phyloP scores from a whole-genome alignment of 164 flowering plant species.

The Aristolochia contorta region DNA sequence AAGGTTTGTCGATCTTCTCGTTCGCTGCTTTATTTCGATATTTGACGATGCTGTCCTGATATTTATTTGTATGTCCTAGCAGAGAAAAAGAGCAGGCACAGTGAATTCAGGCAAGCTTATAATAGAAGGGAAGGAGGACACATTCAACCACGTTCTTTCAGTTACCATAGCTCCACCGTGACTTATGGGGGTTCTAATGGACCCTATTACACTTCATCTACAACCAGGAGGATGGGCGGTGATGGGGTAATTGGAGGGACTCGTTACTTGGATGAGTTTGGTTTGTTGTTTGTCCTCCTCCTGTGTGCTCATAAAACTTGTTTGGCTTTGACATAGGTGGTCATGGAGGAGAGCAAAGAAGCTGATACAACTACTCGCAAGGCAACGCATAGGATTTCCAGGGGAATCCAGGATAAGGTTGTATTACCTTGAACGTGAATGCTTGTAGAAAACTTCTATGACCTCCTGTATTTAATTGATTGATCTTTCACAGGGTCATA shows the following conservation, averaged over 20 bases:
- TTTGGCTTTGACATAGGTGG: conserved; percentile 28
- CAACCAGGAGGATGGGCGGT: conserved; percentile 60
- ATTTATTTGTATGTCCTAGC: conserved; percentile 2
- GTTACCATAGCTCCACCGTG: conserved; percentile 69
- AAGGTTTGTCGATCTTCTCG: conserved; percentile 23
- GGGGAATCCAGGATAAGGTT: conserved; percentile 79
- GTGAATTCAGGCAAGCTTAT: conserved; percentile 15
- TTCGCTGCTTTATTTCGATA: not conserved
- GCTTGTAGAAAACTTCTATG: no score
- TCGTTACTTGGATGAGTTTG: not conserved
- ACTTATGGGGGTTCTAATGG: conserved; percentile 87
- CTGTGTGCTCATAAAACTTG: not conserved
- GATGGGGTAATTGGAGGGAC: conserved; percentile 56
- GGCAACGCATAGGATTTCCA: conserved; percentile 67
- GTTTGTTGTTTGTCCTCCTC: conserved; percentile 2
- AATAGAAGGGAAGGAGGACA: conserved; percentile 16
- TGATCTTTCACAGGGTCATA: conserved; percentile 52
- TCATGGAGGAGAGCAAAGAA: conserved; percentile 68
- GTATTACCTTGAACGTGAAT: not conserved
- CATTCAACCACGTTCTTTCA: conserved; percentile 23
- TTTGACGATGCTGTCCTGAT: not conserved
- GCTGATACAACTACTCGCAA: conserved; percentile 73
- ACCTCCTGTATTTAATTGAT: not conserved
- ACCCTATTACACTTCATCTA: conserved; percentile 73
- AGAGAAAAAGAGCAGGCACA: conserved; percentile 25